phyloP scores from a whole-genome alignment of 495 filamentous ascomycete genomes.

The Talaromyces adpressus region DNA sequence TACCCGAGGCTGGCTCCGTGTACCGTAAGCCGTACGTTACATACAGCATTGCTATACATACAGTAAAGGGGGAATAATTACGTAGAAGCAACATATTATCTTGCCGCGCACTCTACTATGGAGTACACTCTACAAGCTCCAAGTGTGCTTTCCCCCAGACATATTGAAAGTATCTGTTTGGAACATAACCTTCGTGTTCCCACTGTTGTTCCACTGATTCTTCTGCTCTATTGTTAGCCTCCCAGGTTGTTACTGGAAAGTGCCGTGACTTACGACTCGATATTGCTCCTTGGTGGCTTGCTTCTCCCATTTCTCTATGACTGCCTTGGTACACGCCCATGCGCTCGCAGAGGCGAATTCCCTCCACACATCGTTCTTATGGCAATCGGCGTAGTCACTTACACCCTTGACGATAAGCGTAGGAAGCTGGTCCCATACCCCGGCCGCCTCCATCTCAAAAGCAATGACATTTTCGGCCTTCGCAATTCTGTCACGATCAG shows the following conservation, averaged over 20 bases:
- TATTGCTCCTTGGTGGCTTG: too few relatives aligned
- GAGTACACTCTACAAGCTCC: too few relatives aligned
- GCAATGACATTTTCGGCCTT: slow-evolving; percentile 19
- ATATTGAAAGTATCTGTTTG: too few relatives aligned
- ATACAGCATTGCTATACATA: background rate
- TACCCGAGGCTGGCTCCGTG: background rate
- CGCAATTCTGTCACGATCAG: slow-evolving; percentile 12
- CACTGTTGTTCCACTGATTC: too few relatives aligned
- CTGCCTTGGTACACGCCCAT: slow-evolving; percentile 18
- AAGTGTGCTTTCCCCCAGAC: too few relatives aligned
- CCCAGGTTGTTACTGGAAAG: too few relatives aligned
- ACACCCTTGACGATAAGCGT: slow-evolving; percentile 33
- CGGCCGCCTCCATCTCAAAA: slow-evolving; percentile 40
- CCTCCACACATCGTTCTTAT: slow-evolving; percentile 36
- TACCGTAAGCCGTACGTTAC: background rate
- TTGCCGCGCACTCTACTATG: too few relatives aligned
- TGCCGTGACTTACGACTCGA: too few relatives aligned
- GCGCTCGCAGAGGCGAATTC: slow-evolving; percentile 27
- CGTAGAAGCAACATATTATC: background rate
- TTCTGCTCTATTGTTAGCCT: too few relatives aligned
- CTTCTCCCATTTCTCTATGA: slow-evolving; percentile 9
- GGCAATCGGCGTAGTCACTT: slow-evolving; percentile 34
- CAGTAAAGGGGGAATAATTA: background rate
- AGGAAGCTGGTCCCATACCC: slow-evolving; percentile 28
- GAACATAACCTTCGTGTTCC: too few relatives aligned